Conservation (phyloP, 257 asterid genomes). For the Nicotiana otophora region DNA sequence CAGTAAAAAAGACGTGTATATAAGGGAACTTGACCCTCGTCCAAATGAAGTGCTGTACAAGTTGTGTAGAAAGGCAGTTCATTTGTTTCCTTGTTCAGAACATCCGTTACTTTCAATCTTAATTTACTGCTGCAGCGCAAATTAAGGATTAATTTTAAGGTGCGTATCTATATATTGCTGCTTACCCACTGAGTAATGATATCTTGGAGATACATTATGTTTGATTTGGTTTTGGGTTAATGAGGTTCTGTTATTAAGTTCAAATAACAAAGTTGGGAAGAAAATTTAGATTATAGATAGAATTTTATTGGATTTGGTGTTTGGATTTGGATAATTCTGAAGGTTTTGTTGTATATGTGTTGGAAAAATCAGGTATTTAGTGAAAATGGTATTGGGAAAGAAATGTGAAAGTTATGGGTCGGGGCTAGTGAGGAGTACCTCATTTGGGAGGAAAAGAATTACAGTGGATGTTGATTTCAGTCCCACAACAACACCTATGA, state of each 20-base stretch:
- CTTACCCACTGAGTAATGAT: not conserved
- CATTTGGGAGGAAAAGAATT: slow-evolving; percentile 65
- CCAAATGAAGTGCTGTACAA: not conserved
- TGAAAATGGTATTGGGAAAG: slow-evolving; percentile 21
- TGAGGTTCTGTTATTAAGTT: not conserved
- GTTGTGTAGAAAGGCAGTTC: slow-evolving; percentile 27
- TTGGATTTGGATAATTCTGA: not conserved
- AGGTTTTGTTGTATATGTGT: not conserved
- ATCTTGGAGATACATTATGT: not conserved
- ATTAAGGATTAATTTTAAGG: slow-evolving; percentile 17
- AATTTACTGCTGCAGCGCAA: slow-evolving; percentile 15
- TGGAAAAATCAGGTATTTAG: slow-evolving; percentile 23
- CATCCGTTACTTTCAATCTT: slow-evolving; percentile 36
- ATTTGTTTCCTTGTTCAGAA: slow-evolving; percentile 31
- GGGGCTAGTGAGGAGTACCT: slow-evolving; percentile 47
- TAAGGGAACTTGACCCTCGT: not conserved
- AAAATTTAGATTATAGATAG: not conserved
- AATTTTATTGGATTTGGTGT: not conserved
- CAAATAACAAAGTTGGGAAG: not conserved
- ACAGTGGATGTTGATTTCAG: slow-evolving; percentile 22
- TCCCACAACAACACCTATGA: slow-evolving; percentile 18
- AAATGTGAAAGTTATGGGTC: slow-evolving; percentile 32
- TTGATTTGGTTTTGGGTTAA: not conserved
- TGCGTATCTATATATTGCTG: not conserved
- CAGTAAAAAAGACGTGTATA: not conserved